A percentile compares a stretch with the other conserved stretches of the same genome.
phyloP scores from a whole-genome alignment of 768 basidiomycete species.

The Clathrus columnatus region DNA sequence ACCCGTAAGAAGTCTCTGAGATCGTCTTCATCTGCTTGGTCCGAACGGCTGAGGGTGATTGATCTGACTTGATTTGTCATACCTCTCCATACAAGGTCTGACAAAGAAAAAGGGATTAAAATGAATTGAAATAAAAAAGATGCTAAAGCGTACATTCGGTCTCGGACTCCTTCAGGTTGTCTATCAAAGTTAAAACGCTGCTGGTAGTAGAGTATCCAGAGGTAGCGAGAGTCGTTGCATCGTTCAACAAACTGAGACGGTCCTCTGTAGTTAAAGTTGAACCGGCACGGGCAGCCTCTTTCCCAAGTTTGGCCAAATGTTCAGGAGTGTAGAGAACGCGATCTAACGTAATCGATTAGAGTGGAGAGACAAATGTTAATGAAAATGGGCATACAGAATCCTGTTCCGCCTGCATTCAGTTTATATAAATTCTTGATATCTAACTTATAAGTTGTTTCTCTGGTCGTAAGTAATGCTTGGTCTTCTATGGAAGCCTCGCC shows the following conservation, averaged over 20 bases:
- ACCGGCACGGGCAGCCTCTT: slow-evolving; percentile 58
- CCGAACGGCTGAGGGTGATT: neutral
- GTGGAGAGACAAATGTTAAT: neutral
- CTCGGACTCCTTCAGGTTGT: slow-evolving; percentile 62
- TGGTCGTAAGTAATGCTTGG: slow-evolving; percentile 52
- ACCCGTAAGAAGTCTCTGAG: slow-evolving; percentile 38
- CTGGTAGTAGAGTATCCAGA: slow-evolving; percentile 75
- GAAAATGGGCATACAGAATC: slow-evolving; percentile 53
- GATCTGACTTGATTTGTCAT: slow-evolving; percentile 47
- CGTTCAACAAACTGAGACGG: slow-evolving; percentile 81
- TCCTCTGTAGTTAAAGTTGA: slow-evolving; percentile 74
- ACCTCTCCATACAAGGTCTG: slow-evolving; percentile 77
- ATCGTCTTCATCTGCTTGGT: neutral
- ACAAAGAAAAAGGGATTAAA: slow-evolving; percentile 5
- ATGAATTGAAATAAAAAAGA: slow-evolving; percentile 3
- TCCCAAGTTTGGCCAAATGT: slow-evolving; percentile 66
- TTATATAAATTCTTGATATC: slow-evolving; percentile 77
- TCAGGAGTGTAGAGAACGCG: slow-evolving; percentile 82
- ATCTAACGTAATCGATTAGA: slow-evolving; percentile 32
- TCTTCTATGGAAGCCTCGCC: slow-evolving; percentile 56
- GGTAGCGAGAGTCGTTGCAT: slow-evolving; percentile 70
- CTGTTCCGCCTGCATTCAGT: slow-evolving; percentile 80
- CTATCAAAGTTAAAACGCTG: slow-evolving; percentile 64
- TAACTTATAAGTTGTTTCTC: slow-evolving; percentile 60
- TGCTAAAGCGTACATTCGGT: slow-evolving; percentile 54